Conservation (phyloP, 805 yeast species). For the Wickerhamomyces xylosicus region DNA sequence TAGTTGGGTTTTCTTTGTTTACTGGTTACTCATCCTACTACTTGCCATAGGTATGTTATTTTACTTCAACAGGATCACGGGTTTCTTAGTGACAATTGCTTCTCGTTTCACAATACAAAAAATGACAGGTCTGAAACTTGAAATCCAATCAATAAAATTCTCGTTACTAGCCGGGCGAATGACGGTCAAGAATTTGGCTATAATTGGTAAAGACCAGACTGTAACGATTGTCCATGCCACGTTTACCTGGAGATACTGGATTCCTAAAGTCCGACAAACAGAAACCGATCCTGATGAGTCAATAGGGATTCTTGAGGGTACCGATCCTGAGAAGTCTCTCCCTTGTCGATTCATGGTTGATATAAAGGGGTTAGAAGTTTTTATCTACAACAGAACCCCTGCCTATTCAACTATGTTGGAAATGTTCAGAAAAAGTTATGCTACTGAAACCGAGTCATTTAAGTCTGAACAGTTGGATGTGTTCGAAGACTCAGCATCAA, state of each 20-base stretch:
- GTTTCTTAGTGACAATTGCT: slow-evolving; percentile 40
- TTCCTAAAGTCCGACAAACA: slow-evolving; percentile 28
- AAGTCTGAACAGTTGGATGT: slow-evolving; percentile 3
- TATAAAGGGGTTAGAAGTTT: slow-evolving; percentile 73
- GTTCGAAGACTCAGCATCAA: slow-evolving; percentile 9
- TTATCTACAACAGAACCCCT: slow-evolving; percentile 66
- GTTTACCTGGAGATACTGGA: slow-evolving; percentile 91
- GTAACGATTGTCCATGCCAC: slow-evolving; percentile 60
- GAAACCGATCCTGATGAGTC: slow-evolving; percentile 10
- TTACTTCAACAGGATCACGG: slow-evolving; percentile 67
- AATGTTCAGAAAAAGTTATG: slow-evolving; percentile 17
- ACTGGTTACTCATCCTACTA: slow-evolving; percentile 66
- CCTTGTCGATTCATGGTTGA: slow-evolving; percentile 49
- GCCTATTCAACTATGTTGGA: slow-evolving; percentile 64
- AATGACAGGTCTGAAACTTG: slow-evolving; percentile 42
- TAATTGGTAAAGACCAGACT: slow-evolving; percentile 67
- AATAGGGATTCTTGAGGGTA: slow-evolving; percentile 6
- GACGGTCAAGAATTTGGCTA: slow-evolving; percentile 63
- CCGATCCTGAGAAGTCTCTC: slow-evolving; percentile 28
- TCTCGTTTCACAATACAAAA: slow-evolving; percentile 57
- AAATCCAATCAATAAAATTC: slow-evolving; percentile 63
- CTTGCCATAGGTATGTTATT: slow-evolving; percentile 57
- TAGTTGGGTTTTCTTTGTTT: slow-evolving; percentile 72
- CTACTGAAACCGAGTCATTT: not conserved
- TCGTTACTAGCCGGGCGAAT: slow-evolving; percentile 79